Conservation (phyloP, 306 rosid genomes). For the Cucumis hystrix region DNA sequence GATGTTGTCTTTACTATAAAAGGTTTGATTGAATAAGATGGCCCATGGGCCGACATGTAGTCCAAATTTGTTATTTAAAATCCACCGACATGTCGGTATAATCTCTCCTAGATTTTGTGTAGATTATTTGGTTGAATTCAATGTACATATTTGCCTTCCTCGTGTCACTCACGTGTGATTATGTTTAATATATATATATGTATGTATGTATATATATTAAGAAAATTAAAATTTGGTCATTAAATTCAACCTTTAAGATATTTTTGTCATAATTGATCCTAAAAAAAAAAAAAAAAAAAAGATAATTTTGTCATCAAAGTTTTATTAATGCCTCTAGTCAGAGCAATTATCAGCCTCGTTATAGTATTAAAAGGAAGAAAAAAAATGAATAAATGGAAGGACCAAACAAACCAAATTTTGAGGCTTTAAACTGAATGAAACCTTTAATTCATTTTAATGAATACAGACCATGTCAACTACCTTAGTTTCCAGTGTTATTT, state of each 20-base stretch:
- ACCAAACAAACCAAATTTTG: not conserved
- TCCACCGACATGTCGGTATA: not conserved
- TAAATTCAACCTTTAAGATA: not conserved
- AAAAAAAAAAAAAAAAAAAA: too few species aligned
- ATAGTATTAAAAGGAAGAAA: not conserved
- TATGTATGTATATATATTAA: too few species aligned
- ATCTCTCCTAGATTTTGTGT: not conserved
- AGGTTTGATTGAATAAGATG: not conserved
- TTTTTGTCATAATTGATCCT: too few species aligned
- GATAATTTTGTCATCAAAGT: too few species aligned
- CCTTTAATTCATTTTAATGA: not conserved
- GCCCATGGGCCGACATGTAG: slow-evolving; percentile 3
- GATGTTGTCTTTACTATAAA: not conserved
- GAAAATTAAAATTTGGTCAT: not conserved
- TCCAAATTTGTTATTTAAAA: not conserved
- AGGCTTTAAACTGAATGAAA: not conserved
- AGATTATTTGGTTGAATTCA: not conserved
- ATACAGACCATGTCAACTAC: not conserved
- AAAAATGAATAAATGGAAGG: not conserved
- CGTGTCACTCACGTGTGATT: not conserved
- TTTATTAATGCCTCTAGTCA: not conserved
- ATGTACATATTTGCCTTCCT: not conserved
- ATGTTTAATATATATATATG: too few species aligned
- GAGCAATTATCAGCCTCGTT: not conserved
- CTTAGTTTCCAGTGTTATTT: not conserved